These are phyloP conservation scores for Oryza glumipatula DNA, from an alignment of 176 grass and related monocot species.

Conservation along the genomic window DNA sequence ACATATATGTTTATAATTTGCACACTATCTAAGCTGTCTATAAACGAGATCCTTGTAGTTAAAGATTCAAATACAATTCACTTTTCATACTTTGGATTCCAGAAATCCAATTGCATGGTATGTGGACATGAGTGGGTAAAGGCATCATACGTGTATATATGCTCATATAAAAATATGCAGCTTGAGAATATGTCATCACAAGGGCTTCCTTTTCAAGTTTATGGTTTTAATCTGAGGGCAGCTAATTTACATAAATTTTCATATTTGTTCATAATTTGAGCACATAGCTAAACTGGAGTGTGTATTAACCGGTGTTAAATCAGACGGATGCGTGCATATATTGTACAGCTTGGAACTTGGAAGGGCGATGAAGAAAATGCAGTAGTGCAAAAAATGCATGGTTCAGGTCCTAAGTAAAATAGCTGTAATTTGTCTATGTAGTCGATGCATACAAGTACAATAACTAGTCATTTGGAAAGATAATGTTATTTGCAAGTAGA, in stretches of 20 bases:
- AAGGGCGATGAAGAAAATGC: neutral
- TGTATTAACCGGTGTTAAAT: neutral
- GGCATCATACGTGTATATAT: neutral
- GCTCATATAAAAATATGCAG: constrained; percentile 6
- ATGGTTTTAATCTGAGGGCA: neutral
- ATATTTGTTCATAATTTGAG: neutral
- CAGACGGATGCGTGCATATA: neutral
- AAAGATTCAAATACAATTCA: neutral
- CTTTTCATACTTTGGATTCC: neutral
- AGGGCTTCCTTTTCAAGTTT: neutral
- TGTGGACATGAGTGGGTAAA: neutral
- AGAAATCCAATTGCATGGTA: neutral
- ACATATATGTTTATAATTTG: neutral
- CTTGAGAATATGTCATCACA: neutral
- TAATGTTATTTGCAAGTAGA: neutral
- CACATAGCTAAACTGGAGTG: neutral
- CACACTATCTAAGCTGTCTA: constrained; percentile 1
- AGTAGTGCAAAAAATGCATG: neutral
- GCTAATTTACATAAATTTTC: neutral
- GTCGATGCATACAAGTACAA: neutral
- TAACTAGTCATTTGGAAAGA: neutral
- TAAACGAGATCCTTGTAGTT: neutral
- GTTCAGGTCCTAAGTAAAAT: neutral
- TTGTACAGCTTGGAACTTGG: neutral
- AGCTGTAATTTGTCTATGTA: neutral